Evolutionary conservation across 768 basidiomycete species (phyloP).

Genomic region (Porphyrellus cyaneotinctus): DNA sequence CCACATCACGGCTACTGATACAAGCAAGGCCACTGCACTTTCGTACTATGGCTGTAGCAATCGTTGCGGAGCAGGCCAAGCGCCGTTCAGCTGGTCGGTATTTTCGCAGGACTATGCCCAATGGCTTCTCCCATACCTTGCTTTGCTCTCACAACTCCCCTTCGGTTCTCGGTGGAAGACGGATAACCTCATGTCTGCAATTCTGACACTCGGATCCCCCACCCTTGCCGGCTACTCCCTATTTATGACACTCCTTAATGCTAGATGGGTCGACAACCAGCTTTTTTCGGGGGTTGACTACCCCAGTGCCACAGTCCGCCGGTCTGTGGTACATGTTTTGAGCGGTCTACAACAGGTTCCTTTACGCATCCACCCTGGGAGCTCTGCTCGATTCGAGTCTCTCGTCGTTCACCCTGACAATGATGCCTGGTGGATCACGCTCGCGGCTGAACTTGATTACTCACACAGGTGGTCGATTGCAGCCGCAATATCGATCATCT

Average conservation of each 20-base stretch:
- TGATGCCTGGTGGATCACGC: slow-evolving; percentile 39
- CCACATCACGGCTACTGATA: not conserved
- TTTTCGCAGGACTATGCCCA: slow-evolving; percentile 37
- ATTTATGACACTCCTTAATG: slow-evolving; percentile 40
- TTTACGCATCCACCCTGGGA: slow-evolving; percentile 24
- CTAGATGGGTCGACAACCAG: slow-evolving; percentile 38
- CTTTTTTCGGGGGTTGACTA: slow-evolving; percentile 31
- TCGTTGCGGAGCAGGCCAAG: slow-evolving; percentile 19
- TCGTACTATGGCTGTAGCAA: slow-evolving; percentile 1
- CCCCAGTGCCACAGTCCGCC: slow-evolving; percentile 8
- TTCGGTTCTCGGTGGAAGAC: slow-evolving; percentile 38
- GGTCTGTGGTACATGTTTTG: slow-evolving; percentile 32
- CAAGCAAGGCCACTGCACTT: slow-evolving; percentile 13
- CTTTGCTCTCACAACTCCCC: slow-evolving; percentile 47
- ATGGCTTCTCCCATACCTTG: slow-evolving; percentile 49
- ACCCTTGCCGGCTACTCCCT: slow-evolving; percentile 44
- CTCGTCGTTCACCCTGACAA: slow-evolving; percentile 42
- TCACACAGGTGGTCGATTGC: slow-evolving; percentile 40
- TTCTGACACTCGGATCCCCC: slow-evolving; percentile 45
- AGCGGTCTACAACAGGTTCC: slow-evolving; percentile 42
- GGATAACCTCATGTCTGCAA: slow-evolving; percentile 41
- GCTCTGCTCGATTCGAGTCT: slow-evolving; percentile 33
- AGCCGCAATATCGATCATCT: slow-evolving; percentile 37
- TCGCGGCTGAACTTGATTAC: slow-evolving; percentile 34
- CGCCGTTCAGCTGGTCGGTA: slow-evolving; percentile 18